phyloP scores from a whole-genome alignment of 352 stramenopile genomes.

The Pythium guiyangense region DNA sequence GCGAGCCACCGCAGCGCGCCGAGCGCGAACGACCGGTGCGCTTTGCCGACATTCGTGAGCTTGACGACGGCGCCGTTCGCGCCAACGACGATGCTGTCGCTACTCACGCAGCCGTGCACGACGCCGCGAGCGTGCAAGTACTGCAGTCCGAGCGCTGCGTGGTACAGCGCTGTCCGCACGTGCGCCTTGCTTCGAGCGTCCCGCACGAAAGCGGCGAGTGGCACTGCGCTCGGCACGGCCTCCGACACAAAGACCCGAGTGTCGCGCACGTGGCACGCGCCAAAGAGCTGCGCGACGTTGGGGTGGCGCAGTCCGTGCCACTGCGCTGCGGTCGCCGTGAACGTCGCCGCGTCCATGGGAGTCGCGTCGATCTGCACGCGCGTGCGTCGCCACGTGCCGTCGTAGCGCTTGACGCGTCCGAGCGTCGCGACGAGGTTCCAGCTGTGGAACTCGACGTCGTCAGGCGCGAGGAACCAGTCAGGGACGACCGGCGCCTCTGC shows the following conservation, averaged over 20 bases:
- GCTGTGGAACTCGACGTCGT: background rate
- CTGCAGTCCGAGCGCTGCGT: too few relatives aligned
- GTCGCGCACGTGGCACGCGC: background rate
- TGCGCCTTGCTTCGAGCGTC: background rate
- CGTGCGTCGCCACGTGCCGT: background rate
- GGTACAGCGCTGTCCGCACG: conserved; percentile 13
- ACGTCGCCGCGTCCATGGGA: background rate
- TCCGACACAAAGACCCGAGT: conserved; percentile 1
- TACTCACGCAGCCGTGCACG: conserved; percentile 14
- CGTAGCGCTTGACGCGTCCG: background rate
- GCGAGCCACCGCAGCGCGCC: background rate
- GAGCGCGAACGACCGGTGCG: too few relatives aligned
- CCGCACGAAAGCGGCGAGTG: background rate
- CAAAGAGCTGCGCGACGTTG: conserved; percentile 4
- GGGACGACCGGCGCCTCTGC: background rate
- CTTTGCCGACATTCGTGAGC: conserved; percentile 9
- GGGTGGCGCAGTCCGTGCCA: conserved; percentile 3
- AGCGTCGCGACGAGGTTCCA: background rate
- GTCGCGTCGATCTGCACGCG: background rate
- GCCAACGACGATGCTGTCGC: conserved; percentile 8
- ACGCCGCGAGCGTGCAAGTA: conserved; percentile 20
- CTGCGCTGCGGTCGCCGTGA: background rate
- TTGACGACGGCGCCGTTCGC: conserved; percentile 10
- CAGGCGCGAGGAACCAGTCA: background rate
- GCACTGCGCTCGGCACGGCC: background rate